phyloP scores from a whole-genome alignment of 2,329 filamentous ascomycete species.

The Fusarium bulbicola region DNA sequence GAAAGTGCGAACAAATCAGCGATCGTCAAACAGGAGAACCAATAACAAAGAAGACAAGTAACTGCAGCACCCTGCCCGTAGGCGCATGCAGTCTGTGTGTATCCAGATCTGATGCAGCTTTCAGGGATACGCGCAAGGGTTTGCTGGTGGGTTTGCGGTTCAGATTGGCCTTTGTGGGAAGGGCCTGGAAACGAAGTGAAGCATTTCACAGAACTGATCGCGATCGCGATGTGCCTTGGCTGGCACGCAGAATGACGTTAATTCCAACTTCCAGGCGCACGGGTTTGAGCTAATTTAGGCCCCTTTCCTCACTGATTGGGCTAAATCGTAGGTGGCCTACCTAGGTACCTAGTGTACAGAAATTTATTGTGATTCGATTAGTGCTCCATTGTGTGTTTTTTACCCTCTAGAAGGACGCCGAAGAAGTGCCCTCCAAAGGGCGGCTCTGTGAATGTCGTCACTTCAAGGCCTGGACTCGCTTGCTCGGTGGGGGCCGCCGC shows the following conservation, averaged over 20 bases:
- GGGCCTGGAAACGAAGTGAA: constrained; percentile 5
- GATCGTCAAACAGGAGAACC: constrained; percentile 7
- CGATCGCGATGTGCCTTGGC: constrained; percentile 9
- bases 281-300: constrained; percentile 5
- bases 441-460: constrained; percentile 20
- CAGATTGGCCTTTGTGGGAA: neutral
- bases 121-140: constrained; percentile 10
- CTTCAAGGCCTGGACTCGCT: neutral
- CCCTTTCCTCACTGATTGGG: constrained; percentile 8
- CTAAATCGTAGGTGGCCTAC: neutral
- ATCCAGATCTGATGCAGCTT: constrained; percentile 23
- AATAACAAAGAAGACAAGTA: constrained; percentile 6
- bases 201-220: constrained; percentile 1
- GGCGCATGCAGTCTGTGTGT: constrained; percentile 7
- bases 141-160: neutral
- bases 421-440: neutral
- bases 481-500: constrained; percentile 14
- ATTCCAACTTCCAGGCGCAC: constrained; percentile 17
- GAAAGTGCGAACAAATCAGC: constrained; percentile 20
- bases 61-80: constrained; percentile 9
- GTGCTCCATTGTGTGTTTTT: neutral
- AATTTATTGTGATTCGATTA: neutral
- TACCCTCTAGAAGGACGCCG: neutral
- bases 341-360: constrained; percentile 9
- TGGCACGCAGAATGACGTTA: constrained; percentile 30